These are phyloP conservation scores for Picochlorum sp. DNA, from an alignment of 139 green algal genomes.

Conservation along the genomic window DNA sequence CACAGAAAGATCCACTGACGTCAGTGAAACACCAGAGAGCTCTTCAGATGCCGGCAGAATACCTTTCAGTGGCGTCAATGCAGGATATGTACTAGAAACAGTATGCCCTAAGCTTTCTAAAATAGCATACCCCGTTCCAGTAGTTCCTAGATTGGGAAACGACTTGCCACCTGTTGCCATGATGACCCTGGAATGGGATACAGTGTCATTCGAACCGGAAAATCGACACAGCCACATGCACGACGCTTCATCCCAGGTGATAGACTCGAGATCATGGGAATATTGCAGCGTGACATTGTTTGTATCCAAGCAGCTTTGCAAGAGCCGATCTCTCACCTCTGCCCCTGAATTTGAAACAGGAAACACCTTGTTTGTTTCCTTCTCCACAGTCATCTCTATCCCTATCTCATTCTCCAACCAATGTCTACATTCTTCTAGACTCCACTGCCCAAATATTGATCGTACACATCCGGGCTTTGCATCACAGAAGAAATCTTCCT, in stretches of 20 bases:
- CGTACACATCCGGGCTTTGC: conserved; percentile 29
- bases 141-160: conserved; percentile 79
- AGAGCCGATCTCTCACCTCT: conserved; percentile 65
- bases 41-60: conserved; percentile 49
- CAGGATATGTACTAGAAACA: conserved; percentile 58
- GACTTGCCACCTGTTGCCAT: conserved; percentile 67
- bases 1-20: conserved; percentile 19
- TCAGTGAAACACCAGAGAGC: conserved; percentile 46
- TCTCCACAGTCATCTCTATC: conserved; percentile 55
- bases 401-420: conserved; percentile 64
- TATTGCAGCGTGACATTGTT: conserved; percentile 16
- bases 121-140: conserved; percentile 59
- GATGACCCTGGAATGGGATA: conserved; percentile 30
- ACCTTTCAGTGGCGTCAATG: conserved; percentile 75
- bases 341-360: conserved; percentile 57
- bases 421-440: conserved; percentile 46
- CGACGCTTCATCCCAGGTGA: background rate
- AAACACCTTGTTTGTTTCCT: conserved; percentile 72
- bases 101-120: conserved; percentile 48
- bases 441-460: conserved; percentile 64
- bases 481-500: conserved; percentile 68
- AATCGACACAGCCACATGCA: background rate
- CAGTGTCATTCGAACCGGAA: background rate
- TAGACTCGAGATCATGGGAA: background rate
- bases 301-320: conserved; percentile 44